These are phyloP conservation scores for Sindora glabra DNA, from an alignment of 306 rosid genomes.

Conservation along the genomic window DNA sequence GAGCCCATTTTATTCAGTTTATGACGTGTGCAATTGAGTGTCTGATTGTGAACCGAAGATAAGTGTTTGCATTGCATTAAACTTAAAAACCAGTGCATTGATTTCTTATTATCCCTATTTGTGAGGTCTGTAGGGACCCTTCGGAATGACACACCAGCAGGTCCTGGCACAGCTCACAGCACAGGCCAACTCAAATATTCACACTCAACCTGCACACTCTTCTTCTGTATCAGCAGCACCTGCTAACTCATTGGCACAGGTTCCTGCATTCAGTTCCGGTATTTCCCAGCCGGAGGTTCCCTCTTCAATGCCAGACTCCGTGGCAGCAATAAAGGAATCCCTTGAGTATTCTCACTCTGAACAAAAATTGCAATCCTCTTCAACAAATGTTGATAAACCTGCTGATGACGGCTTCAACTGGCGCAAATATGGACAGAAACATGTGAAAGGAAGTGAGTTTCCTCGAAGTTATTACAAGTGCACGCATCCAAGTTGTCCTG, in stretches of 20 bases:
- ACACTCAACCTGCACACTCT: constrained; percentile 32
- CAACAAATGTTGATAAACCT: constrained; percentile 49
- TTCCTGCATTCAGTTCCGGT: constrained; percentile 20
- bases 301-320: constrained; percentile 12
- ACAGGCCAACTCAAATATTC: constrained; percentile 41
- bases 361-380: constrained; percentile 36
- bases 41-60: too few relatives aligned
- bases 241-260: constrained; percentile 22
- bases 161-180: constrained; percentile 58
- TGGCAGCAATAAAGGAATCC: constrained; percentile 21
- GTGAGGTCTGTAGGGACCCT: constrained; percentile 32
- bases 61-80: too few relatives aligned
- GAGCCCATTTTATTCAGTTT: too few relatives aligned
- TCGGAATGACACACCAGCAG: constrained; percentile 71
- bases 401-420: constrained; percentile 71
- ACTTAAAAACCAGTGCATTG: too few relatives aligned
- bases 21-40: too few relatives aligned
- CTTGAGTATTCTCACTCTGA: constrained; percentile 32
- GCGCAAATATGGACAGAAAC: constrained; percentile 88
- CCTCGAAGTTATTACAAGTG: constrained; percentile 83
- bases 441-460: constrained; percentile 76
- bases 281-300: constrained; percentile 22
- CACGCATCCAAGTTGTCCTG: constrained; percentile 60
- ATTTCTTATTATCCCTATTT: constrained; percentile 14
- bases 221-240: constrained; percentile 23